Percentiles rank a stretch among this genome's conserved stretches.
phyloP scores from a whole-genome alignment of 2,329 filamentous ascomycete species.

The Botrytis aclada region DNA sequence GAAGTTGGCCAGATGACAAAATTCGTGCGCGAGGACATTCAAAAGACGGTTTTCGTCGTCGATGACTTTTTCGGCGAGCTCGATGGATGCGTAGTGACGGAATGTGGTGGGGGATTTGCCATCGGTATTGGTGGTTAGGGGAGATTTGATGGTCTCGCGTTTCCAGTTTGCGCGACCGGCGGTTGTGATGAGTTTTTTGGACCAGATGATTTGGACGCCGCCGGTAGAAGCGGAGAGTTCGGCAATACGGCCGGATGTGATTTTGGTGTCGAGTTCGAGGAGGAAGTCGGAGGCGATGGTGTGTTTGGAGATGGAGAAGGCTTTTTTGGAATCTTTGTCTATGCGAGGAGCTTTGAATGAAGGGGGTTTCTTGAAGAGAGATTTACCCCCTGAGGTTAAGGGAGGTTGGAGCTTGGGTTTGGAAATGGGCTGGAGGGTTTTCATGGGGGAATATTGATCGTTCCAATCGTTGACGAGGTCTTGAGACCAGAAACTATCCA shows the following conservation, averaged over 20 bases:
- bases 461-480: constrained; percentile 62
- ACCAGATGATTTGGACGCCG: constrained; percentile 71
- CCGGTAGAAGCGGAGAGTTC: constrained; percentile 60
- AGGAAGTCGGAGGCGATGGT: constrained; percentile 63
- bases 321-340: constrained; percentile 50
- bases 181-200: constrained; percentile 74
- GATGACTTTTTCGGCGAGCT: constrained; percentile 86
- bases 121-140: constrained; percentile 22
- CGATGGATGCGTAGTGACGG: constrained; percentile 70
- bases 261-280: constrained; percentile 61
- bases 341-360: constrained; percentile 39
- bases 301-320: constrained; percentile 62
- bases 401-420: constrained; percentile 25
- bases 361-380: constrained; percentile 23
- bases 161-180: constrained; percentile 74
- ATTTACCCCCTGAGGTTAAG: not conserved
- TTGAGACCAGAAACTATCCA: constrained; percentile 59
- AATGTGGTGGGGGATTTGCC: constrained; percentile 31
- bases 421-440: constrained; percentile 41
- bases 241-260: constrained; percentile 59
- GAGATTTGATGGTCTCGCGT: constrained; percentile 50
- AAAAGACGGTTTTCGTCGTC: constrained; percentile 72
- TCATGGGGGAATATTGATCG: constrained; percentile 56
- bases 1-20: constrained; percentile 90
- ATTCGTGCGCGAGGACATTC: constrained; percentile 94